Base-by-base conservation (phyloP, 1,139 yeast genomes). In the Hyphopichia pseudoburtonii region DNA sequence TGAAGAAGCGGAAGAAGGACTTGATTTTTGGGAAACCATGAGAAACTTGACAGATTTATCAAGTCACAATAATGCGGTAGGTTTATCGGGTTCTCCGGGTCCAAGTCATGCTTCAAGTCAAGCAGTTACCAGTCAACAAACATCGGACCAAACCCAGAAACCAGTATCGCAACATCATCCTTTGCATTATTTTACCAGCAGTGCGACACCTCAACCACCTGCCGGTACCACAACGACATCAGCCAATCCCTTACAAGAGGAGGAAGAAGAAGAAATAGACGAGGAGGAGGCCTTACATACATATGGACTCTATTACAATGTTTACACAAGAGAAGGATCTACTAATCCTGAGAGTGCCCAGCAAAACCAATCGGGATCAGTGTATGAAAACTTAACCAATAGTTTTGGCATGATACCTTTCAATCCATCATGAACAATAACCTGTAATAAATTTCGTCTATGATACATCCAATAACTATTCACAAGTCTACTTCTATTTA, bases 21-120 rank as follows among this genome's bases (percentile, higher is more conserved):
- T 76, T 25, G 88, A 81, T 53, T 82, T 82, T 51, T 82, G 87
- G 86, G 88, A 82, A 47, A 76, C 80, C 2, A 71, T 83, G 75
- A 67, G 84, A 39, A 70, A 80, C 22, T 55, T 81, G 23, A 58
- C 68, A 4, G 64, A 57, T 28, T 25, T 51, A 12, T 60, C 73
- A 3, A 65, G n/a, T n/a, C n/a, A 60, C 50, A 63, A 28, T 28
- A 42, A 41, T 66, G 40, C 39, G n/a, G n/a, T n/a, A n/a, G n/a
- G n/a, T n/a, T n/a, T n/a, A n/a, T n/a, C n/a, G 5, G 28, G 15
- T 25, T 12, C 28, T n/a, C 28, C 28, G n/a, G 28, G 28, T 23
- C 8, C 40, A 40, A 17, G n/a, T 37, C 33, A 17, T 37, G 30
- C 1, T 35, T 19, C 6, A 12, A 18, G 23, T 30, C 22, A 22